Evolutionary conservation across 352 stramenopile species (phyloP), one percentile per base, ranked within the genome.

Genomic region (Achlya hypogyna): DNA sequence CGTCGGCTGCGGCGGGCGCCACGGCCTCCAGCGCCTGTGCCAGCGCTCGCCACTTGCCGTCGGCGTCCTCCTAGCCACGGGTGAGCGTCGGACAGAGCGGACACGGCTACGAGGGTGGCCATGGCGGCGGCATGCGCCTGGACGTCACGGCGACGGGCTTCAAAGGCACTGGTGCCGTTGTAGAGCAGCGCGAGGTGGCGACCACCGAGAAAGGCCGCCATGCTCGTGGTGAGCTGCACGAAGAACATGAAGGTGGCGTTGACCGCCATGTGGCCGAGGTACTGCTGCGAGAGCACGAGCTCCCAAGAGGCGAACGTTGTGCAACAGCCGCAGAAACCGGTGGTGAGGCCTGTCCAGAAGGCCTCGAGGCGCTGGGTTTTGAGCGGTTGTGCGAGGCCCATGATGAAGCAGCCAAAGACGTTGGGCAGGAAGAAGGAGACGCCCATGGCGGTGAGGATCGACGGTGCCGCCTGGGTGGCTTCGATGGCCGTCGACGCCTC

Each of bases 291-390:
- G 3, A 72, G 75, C 5, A 70, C 72, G 2, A 88, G 56, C 35
- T 86, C 76, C 80, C 80, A 88, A 28, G 74, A 82, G 31, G 80
- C 74, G 43, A 88, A 88, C 3, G 80, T 87, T 29, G 80, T 88
- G 64, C 78, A 87, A 66, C 71, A 82, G 54, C 80, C 80, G 64
- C 80, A 88, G 34, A 88, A 88, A 12, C 80, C 80, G n/a, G 80
- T 87, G 14, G 77, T 87, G 51, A 88, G 42, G 23, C 78, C 78
- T 10, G 74, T 81, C 22, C 85, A 69, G 31, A 82, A 84, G 51
- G 83, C 73, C 1, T 74, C 72, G 23, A 86, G 56, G 1, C 47
- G 54, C 20, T 18, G 32, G 9, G 38, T 23, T n/a, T 64, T 64
- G 20, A 84, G 71, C n/a, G 74, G 71, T 63, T 78, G 82, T 38